These are phyloP conservation scores for Dendrobium nobile DNA, from an alignment of 106 monocot genomes.

Conservation along the genomic window DNA sequence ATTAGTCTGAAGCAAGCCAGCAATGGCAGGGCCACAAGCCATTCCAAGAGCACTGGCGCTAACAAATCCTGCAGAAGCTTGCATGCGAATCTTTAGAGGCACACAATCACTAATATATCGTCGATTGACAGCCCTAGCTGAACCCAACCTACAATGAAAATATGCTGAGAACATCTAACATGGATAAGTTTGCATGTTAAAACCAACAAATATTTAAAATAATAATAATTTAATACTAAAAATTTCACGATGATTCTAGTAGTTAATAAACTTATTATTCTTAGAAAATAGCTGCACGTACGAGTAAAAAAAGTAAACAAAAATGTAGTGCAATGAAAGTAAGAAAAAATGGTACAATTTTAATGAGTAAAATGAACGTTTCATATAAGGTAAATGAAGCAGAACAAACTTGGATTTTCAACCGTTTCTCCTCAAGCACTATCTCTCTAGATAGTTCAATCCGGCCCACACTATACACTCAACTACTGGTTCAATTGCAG, in stretches of 20 bases:
- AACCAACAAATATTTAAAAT: neutral
- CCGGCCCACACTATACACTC: too few relatives aligned
- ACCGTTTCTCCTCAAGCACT: too few relatives aligned
- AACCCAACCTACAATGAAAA: conserved; percentile 61
- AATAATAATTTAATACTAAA: neutral
- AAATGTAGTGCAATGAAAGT: neutral
- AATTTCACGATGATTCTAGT: neutral
- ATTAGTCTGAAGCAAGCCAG: conserved; percentile 84
- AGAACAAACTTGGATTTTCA: neutral
- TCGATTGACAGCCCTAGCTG: conserved; percentile 95
- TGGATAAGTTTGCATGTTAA: neutral
- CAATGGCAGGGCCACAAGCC: conserved; percentile 98
- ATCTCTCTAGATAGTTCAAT: too few relatives aligned
- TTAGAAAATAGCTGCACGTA: neutral
- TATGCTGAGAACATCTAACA: neutral
- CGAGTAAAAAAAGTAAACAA: neutral
- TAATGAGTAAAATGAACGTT: neutral
- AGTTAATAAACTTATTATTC: neutral
- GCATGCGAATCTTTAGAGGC: conserved; percentile 73
- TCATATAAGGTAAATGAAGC: neutral
- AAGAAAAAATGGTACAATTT: neutral
- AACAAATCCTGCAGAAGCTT: conserved; percentile 98
- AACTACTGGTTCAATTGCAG: too few relatives aligned
- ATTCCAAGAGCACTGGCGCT: conserved; percentile 99
- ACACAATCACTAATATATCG: conserved; percentile 98